Percentiles rank a stretch among this genome's conserved stretches.
Conservation (phyloP, 768 basidiomycete species). For the Termitomyces sp. region DNA sequence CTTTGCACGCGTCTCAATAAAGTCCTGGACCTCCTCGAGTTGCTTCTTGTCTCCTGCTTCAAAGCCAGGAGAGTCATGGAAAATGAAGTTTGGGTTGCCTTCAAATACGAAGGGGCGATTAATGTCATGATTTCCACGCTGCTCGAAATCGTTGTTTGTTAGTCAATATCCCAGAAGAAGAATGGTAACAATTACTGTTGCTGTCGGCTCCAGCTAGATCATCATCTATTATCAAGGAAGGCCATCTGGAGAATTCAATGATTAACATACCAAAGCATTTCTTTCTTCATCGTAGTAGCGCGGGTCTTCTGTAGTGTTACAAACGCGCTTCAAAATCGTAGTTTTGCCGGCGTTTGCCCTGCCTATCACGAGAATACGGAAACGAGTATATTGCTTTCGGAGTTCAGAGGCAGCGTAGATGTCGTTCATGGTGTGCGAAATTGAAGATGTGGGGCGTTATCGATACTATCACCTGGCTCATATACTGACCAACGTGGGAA, state of each 20-base stretch:
- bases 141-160: background rate
- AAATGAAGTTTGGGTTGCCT: background rate
- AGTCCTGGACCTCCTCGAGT: background rate
- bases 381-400: background rate
- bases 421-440: background rate
- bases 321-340: background rate
- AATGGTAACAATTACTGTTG: background rate
- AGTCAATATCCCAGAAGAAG: background rate
- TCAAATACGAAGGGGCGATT: background rate
- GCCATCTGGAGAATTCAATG: background rate
- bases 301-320: background rate
- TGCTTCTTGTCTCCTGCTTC: background rate
- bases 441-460: too few relatives aligned
- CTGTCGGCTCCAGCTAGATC: background rate
- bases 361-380: constrained; percentile 5
- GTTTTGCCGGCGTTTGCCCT: constrained; percentile 1
- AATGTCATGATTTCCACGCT: background rate
- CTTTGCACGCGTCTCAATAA: background rate
- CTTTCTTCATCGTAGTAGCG: background rate
- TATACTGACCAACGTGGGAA: too few relatives aligned
- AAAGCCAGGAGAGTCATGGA: background rate
- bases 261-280: background rate
- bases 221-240: background rate
- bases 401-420: background rate
- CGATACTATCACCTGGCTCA: too few relatives aligned